These are phyloP conservation scores for Cladobotryum protrusum DNA, from an alignment of 2,329 filamentous ascomycete genomes.

Conservation along the genomic window DNA sequence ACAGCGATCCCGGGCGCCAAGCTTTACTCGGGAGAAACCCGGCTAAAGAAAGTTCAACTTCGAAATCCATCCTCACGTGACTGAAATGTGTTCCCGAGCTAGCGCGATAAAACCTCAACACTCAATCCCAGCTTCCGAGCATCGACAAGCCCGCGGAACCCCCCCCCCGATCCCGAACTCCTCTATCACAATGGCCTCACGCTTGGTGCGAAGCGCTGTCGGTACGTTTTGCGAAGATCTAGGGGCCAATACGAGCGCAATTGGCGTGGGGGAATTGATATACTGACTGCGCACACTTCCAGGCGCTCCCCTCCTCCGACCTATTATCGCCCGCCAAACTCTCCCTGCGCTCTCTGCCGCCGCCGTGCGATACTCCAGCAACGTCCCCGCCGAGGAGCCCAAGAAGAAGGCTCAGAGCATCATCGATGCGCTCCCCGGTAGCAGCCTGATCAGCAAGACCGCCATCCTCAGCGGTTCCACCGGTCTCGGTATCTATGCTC, in stretches of 20 bases:
- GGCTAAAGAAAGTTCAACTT: constrained; percentile 19
- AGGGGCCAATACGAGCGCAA: constrained; percentile 17
- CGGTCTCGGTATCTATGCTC: constrained; percentile 85
- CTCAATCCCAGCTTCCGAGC: constrained; percentile 38
- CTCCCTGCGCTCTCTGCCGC: constrained; percentile 68
- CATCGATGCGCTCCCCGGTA: constrained; percentile 87
- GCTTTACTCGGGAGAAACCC: constrained; percentile 18
- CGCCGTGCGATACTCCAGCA: constrained; percentile 64
- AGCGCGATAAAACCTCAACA: constrained; percentile 47
- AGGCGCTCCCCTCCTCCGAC: constrained; percentile 90
- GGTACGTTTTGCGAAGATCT: constrained; percentile 55
- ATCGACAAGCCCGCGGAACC: constrained; percentile 41
- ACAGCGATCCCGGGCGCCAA: constrained; percentile 1
- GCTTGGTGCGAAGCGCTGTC: constrained; percentile 90
- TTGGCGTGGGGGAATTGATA: constrained; percentile 18
- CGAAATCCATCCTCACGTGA: constrained; percentile 30
- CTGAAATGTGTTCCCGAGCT: constrained; percentile 31
- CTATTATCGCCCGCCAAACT: constrained; percentile 66
- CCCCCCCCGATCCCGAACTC: constrained; percentile 47
- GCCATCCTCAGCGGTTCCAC: constrained; percentile 92
- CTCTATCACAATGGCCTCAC: constrained; percentile 85
- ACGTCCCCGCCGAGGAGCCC: constrained; percentile 78
- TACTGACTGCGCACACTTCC: constrained; percentile 3
- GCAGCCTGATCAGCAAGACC: constrained; percentile 88
- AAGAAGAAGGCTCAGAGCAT: constrained; percentile 97